Evolutionary conservation across 352 stramenopile genomes (phyloP).

Genomic region (Globisporangium viniferum): DNA sequence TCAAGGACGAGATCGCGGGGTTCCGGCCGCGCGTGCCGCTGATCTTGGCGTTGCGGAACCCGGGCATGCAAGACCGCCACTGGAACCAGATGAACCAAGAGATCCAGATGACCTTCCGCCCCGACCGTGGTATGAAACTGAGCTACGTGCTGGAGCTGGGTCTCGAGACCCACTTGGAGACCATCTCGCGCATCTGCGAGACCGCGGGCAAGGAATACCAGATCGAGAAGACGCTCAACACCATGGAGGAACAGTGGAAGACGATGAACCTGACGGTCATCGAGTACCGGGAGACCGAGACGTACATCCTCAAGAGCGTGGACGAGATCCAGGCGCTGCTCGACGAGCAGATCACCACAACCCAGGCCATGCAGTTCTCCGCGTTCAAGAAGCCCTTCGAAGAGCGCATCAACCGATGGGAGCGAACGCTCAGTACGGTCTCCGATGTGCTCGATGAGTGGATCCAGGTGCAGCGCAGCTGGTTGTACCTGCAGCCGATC

Average conservation of each 20-base stretch:
- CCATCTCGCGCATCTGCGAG: constrained; percentile 91
- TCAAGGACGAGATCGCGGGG: constrained; percentile 88
- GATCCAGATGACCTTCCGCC: constrained; percentile 80
- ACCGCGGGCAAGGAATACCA: constrained; percentile 93
- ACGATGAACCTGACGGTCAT: constrained; percentile 83
- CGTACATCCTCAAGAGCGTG: constrained; percentile 91
- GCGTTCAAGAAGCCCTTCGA: constrained; percentile 95
- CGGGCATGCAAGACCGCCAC: constrained; percentile 92
- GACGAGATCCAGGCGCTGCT: constrained; percentile 93
- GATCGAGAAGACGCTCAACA: constrained; percentile 92
- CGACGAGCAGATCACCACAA: constrained; percentile 95
- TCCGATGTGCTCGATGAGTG: constrained; percentile 94
- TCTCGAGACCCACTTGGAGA: constrained; percentile 83
- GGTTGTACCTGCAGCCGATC: constrained; percentile 95
- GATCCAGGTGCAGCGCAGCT: constrained; percentile 93
- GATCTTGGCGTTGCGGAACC: constrained; percentile 87
- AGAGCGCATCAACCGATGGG: constrained; percentile 91
- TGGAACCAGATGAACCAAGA: constrained; percentile 91
- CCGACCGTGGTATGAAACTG: constrained; percentile 80
- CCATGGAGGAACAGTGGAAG: constrained; percentile 92
- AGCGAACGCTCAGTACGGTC: constrained; percentile 84
- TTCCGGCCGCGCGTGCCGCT: constrained; percentile 91
- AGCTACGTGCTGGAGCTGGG: constrained; percentile 84
- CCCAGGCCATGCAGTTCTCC: constrained; percentile 94
- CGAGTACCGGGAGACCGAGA: constrained; percentile 91